Conservation (phyloP, 139 green algal genomes). For the Coelastrella sp. region DNA sequence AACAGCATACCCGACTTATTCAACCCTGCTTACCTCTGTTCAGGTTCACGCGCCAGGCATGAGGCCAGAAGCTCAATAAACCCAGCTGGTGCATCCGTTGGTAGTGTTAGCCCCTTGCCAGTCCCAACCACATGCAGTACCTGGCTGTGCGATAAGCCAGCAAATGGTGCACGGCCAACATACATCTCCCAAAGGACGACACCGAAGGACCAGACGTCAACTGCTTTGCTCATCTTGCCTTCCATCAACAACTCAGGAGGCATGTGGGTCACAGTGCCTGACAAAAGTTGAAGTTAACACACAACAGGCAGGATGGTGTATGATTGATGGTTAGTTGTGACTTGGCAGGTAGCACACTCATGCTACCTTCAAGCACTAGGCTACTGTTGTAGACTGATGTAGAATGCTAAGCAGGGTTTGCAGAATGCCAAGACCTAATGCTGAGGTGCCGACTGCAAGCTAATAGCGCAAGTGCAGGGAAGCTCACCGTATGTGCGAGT, state of each 20-base stretch:
- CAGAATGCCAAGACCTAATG: no score
- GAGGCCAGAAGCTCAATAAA: background rate
- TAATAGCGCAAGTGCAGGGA: no score
- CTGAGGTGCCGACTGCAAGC: no score
- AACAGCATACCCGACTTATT: no score
- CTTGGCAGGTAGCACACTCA: background rate
- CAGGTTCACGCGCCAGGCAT: constrained; percentile 10
- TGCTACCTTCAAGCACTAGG: background rate
- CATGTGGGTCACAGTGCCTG: constrained; percentile 65
- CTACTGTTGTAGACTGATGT: no score
- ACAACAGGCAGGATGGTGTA: no score
- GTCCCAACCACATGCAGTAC: constrained; percentile 53
- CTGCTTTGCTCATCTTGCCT: constrained; percentile 55
- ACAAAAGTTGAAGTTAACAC: no score
- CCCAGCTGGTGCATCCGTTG: background rate
- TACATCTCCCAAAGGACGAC: constrained; percentile 75
- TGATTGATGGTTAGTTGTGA: no score
- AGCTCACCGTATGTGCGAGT: constrained; percentile 61
- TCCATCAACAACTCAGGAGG: constrained; percentile 77
- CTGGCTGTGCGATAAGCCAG: constrained; percentile 67
- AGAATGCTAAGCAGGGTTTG: no score
- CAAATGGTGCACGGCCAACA: constrained; percentile 66
- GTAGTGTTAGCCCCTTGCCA: background rate
- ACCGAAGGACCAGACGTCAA: constrained; percentile 50
- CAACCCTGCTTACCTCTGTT: constrained; percentile 3